Base-by-base conservation (phyloP, 2,329 filamentous ascomycete species). In the Iodosphaeria phyllophila region DNA sequence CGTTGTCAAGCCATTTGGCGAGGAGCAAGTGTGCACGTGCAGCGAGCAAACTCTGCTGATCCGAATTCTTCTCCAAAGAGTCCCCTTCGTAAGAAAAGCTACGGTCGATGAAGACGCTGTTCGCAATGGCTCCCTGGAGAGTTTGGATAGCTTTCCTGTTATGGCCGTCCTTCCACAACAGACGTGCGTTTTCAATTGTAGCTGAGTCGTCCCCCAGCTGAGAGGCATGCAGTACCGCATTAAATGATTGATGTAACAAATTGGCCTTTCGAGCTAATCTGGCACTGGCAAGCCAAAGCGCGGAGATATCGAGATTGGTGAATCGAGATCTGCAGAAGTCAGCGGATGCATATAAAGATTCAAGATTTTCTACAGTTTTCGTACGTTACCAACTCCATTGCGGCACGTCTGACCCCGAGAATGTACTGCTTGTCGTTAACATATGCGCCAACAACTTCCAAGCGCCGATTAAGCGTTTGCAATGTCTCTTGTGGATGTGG, bases 131-230 rank as follows among this genome's bases (percentile, higher is more conserved):
- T 22, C 79, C 73, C 40, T 92, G 74, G 3, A 98, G 59, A 23
- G 76, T 78, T 37, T 92, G 82, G 31, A 98, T 98, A 2, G 89
- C 91, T 49, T 95, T 92, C 31, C 89, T 70, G 43, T 86, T 82
- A 40, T 93, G 77, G 1, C 82, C 80, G 44, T 93, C 83, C 37
- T 78, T 82, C 83, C 89, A 98, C 6, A 95, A 55, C 16, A 98
- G 60, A 31, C 84, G 74, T 2, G 89, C 83, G 45, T 98, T 86
- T 45, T 98, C 91, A 31, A 98, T 89, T 7, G 80, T 86, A 8
- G 86, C 82, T 3, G 79, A 80, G 30, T 77, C 73, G 36, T 92
- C 82, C 12, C 80, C 79, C 8, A 92, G 64, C 31, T 75, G 68
- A 13, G 78, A 75, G 8, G 91, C 89, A 48, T 89, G 82, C 3